phyloP scores from a whole-genome alignment of 495 filamentous ascomycete species.

The Chaetomium cochliodes region DNA sequence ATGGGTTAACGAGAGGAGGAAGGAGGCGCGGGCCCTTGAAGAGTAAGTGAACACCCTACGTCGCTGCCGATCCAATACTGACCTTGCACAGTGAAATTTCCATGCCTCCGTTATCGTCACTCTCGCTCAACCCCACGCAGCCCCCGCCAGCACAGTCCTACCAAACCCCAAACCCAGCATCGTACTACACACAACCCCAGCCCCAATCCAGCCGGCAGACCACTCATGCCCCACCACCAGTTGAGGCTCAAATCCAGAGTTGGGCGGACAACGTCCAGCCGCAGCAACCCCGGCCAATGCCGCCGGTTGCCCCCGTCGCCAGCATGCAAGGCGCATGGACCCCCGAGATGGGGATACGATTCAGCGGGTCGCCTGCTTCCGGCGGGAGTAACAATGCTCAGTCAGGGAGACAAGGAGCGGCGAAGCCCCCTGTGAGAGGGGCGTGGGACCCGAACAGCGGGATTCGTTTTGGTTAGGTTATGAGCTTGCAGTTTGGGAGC shows the following conservation, averaged over 20 bases:
- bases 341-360: slow-evolving; percentile 76
- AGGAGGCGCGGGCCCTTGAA: slow-evolving; percentile 78
- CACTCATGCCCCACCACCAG: slow-evolving; percentile 30
- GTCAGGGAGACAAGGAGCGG: slow-evolving; percentile 17
- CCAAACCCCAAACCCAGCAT: slow-evolving; percentile 22
- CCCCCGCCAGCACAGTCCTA: slow-evolving; percentile 23
- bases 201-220: slow-evolving; percentile 37
- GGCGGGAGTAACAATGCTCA: neutral
- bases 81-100: slow-evolving; percentile 43
- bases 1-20: slow-evolving; percentile 75
- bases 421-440: slow-evolving; percentile 24
- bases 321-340: slow-evolving; percentile 64
- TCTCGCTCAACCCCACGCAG: slow-evolving; percentile 37
- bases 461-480: slow-evolving; percentile 55
- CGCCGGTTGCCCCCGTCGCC: slow-evolving; percentile 38
- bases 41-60: slow-evolving; percentile 46
- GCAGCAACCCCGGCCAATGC: slow-evolving; percentile 53
- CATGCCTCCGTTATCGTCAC: slow-evolving; percentile 50
- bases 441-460: slow-evolving; percentile 65
- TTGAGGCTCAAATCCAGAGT: slow-evolving; percentile 51
- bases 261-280: slow-evolving; percentile 51
- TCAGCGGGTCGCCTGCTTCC: slow-evolving; percentile 38
- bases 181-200: slow-evolving; percentile 35
- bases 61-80: slow-evolving; percentile 1
- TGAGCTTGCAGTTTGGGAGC: neutral